Conservation (phyloP, 1,284 basidiomycete species). For the Sanghuangporus sanghuang region DNA sequence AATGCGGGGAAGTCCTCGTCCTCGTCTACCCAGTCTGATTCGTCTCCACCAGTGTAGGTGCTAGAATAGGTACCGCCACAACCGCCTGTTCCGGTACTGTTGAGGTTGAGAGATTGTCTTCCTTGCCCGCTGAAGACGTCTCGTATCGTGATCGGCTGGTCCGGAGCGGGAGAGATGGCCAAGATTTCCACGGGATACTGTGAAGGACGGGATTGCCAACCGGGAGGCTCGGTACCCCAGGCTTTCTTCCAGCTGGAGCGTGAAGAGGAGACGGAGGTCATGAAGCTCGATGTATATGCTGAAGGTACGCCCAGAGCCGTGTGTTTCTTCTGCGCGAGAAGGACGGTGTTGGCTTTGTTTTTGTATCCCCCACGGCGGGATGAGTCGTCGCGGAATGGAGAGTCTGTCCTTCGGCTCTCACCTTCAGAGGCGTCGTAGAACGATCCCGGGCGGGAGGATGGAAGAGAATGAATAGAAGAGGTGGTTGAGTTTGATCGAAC, state of each 20-base stretch:
- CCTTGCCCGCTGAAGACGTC: conserved; percentile 64
- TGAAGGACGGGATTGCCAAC: conserved; percentile 69
- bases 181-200: conserved; percentile 71
- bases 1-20: conserved; percentile 74
- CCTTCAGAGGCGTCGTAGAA: conserved; percentile 70
- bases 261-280: conserved; percentile 49
- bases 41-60: conserved; percentile 42
- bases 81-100: no score
- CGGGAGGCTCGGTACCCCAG: conserved; percentile 79
- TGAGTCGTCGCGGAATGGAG: conserved; percentile 49
- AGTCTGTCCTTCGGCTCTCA: conserved; percentile 49
- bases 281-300: conserved; percentile 21
- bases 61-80: no score
- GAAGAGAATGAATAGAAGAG: conserved; percentile 67
- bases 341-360: conserved; percentile 37
- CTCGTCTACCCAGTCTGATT: conserved; percentile 76
- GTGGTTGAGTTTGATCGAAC: conserved; percentile 64
- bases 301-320: conserved; percentile 59
- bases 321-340: conserved; percentile 70
- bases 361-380: conserved; percentile 39
- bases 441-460: conserved; percentile 68
- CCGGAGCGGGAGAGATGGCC: conserved; percentile 52
- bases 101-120: conserved; percentile 46
- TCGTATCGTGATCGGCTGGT: conserved; percentile 46
- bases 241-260: conserved; percentile 72